Evolutionary conservation across 768 basidiomycete species (phyloP).

Genomic region (Auricularia sp.): DNA sequence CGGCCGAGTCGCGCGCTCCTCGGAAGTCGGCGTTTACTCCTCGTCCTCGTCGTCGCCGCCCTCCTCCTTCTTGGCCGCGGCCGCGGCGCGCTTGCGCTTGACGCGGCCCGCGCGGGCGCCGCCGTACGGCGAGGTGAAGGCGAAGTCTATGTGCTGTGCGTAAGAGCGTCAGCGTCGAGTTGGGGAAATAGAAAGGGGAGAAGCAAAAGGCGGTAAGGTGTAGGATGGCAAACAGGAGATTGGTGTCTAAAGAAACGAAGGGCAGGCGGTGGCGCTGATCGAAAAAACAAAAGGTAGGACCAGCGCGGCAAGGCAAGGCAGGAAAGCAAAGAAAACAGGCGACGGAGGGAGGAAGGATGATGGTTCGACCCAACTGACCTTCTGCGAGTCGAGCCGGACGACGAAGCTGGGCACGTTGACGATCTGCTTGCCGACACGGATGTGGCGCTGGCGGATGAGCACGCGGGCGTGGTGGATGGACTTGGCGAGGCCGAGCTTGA

Average conservation of each 20-base stretch:
- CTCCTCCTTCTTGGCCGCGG: slow-evolving; percentile 84
- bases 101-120: slow-evolving; percentile 92
- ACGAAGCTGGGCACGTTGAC: slow-evolving; percentile 99
- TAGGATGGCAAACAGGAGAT: too few relatives aligned
- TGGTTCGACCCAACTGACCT: slow-evolving; percentile 29
- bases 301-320: too few relatives aligned
- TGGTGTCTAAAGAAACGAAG: too few relatives aligned
- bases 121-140: slow-evolving; percentile 92
- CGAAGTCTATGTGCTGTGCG: slow-evolving; percentile 87
- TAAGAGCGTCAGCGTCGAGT: not conserved
- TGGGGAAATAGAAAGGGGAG: too few relatives aligned
- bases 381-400: slow-evolving; percentile 98
- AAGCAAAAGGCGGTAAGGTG: too few relatives aligned
- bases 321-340: not conserved
- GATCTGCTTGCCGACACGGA: slow-evolving; percentile 98
- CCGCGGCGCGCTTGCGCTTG: slow-evolving; percentile 95
- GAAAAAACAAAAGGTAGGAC: too few relatives aligned
- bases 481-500: slow-evolving; percentile 98
- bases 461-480: slow-evolving; percentile 97
- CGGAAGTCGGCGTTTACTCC: slow-evolving; percentile 40
- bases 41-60: slow-evolving; percentile 88
- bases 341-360: not conserved
- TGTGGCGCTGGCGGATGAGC: slow-evolving; percentile 96
- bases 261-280: too few relatives aligned
- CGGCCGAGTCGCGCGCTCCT: not conserved